phyloP scores from a whole-genome alignment of 305 asterid genomes.

The Fraxinus ornus region DNA sequence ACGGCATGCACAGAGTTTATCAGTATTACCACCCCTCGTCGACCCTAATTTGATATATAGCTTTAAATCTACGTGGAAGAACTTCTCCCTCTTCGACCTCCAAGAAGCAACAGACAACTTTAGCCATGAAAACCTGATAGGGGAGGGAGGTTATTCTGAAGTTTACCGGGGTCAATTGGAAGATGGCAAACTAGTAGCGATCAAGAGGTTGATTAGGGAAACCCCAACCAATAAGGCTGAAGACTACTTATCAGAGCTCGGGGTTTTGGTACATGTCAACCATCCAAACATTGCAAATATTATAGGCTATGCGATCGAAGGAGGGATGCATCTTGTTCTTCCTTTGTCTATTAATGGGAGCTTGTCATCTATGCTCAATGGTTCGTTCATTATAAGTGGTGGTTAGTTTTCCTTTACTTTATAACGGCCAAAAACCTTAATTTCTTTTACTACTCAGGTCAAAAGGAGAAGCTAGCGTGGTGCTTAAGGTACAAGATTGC shows the following conservation, averaged over 20 bases:
- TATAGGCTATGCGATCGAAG: conserved; percentile 92
- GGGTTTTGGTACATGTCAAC: conserved; percentile 87
- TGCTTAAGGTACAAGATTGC: conserved; percentile 57
- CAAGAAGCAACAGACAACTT: conserved; percentile 67
- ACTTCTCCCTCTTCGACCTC: conserved; percentile 71
- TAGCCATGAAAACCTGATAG: conserved; percentile 65
- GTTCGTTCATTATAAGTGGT: conserved; percentile 31
- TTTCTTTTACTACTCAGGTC: conserved; percentile 35
- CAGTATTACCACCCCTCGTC: conserved; percentile 53
- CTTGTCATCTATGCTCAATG: conserved; percentile 66
- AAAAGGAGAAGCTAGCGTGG: conserved; percentile 64
- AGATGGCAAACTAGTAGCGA: conserved; percentile 76
- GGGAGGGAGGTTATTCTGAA: conserved; percentile 95
- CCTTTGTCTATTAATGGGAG: conserved; percentile 94
- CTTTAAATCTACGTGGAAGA: conserved; percentile 81
- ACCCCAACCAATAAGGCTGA: conserved; percentile 80
- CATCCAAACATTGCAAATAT: conserved; percentile 83
- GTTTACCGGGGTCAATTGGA: conserved; percentile 82
- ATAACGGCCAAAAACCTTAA: neutral
- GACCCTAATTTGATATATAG: conserved; percentile 60
- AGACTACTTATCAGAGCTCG: conserved; percentile 87
- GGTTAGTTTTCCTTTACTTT: conserved; percentile 4
- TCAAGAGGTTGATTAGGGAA: conserved; percentile 82
- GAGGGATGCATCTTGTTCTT: conserved; percentile 96
- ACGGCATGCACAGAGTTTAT: conserved; percentile 54